Percentiles rank a stretch among this genome's conserved stretches.
phyloP scores from a whole-genome alignment of 1,139 yeast genomes.

The Kodamaea sp. region DNA sequence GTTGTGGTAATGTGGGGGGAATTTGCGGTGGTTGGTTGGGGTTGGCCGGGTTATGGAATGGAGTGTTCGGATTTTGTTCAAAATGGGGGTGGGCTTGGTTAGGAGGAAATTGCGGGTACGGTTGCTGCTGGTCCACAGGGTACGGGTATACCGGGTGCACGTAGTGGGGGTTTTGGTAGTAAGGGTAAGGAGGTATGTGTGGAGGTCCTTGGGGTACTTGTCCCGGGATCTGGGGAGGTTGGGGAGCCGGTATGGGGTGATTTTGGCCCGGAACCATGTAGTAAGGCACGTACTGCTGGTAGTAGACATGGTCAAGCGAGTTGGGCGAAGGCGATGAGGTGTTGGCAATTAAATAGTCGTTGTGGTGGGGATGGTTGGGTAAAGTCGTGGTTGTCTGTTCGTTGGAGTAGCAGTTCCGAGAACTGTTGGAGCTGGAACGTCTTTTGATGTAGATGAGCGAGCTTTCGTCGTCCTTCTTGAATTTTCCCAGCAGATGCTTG shows the following conservation, averaged over 20 bases:
- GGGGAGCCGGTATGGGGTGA: background rate
- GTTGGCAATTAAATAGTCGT: slow-evolving; percentile 10
- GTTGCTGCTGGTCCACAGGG: no score
- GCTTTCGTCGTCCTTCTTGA: slow-evolving; percentile 73
- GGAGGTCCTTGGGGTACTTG: no score
- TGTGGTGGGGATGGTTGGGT: slow-evolving; percentile 8
- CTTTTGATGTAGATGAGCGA: slow-evolving; percentile 68
- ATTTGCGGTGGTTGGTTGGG: background rate
- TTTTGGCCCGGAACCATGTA: slow-evolving; percentile 5
- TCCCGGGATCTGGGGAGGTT: no score
- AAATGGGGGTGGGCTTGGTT: background rate
- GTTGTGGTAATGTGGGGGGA: background rate
- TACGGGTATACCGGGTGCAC: no score
- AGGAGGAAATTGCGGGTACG: no score
- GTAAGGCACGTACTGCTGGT: slow-evolving; percentile 12
- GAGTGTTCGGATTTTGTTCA: background rate
- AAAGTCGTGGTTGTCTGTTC: slow-evolving; percentile 12
- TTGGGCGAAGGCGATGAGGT: slow-evolving; percentile 8
- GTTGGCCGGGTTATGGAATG: no score
- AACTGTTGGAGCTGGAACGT: slow-evolving; percentile 44
- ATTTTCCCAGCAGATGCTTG: slow-evolving; percentile 77
- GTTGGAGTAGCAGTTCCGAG: slow-evolving; percentile 8
- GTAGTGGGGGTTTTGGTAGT: no score
- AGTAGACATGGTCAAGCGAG: slow-evolving; percentile 7
- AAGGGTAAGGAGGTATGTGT: no score